These are phyloP conservation scores for Talaromyces pinophilus DNA, from an alignment of 2,329 filamentous ascomycete genomes.

Conservation along the genomic window DNA sequence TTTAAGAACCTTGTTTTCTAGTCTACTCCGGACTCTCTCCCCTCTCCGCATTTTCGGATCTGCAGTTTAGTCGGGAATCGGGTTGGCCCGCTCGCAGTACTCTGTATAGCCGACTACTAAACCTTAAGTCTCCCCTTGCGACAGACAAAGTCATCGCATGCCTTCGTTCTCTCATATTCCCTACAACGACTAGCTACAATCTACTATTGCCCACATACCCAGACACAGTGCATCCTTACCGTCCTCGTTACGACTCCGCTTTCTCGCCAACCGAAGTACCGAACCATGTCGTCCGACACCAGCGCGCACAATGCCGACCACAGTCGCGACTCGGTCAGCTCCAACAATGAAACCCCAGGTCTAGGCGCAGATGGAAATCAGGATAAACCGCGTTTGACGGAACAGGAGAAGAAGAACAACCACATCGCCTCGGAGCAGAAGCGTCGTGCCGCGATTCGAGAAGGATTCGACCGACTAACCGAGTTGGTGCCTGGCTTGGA, in stretches of 20 bases:
- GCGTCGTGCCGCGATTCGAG: slow-evolving; percentile 72
- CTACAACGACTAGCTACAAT: background rate
- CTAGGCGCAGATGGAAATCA: slow-evolving; percentile 31
- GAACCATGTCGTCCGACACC: slow-evolving; percentile 21
- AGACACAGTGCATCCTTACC: background rate
- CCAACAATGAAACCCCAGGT: slow-evolving; percentile 27
- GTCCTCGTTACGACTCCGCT: background rate
- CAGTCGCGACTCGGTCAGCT: slow-evolving; percentile 21
- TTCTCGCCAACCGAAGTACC: background rate
- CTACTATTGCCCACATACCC: background rate
- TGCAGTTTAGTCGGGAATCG: slow-evolving; percentile 2
- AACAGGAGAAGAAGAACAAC: slow-evolving; percentile 72
- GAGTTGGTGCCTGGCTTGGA: slow-evolving; percentile 78
- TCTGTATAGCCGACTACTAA: background rate
- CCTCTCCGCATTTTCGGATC: slow-evolving; percentile 9
- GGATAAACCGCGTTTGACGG: slow-evolving; percentile 66
- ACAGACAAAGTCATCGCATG: background rate
- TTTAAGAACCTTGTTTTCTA: background rate
- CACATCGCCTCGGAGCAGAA: slow-evolving; percentile 68
- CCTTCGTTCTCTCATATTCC: background rate
- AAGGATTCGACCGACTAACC: slow-evolving; percentile 79
- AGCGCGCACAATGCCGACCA: slow-evolving; percentile 19
- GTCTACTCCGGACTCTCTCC: background rate
- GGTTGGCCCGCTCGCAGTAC: background rate
- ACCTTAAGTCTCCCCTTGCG: slow-evolving; percentile 3